Evolutionary conservation across 495 filamentous ascomycete genomes (phyloP).

Genomic region (Amphirosellinia nigrospora): DNA sequence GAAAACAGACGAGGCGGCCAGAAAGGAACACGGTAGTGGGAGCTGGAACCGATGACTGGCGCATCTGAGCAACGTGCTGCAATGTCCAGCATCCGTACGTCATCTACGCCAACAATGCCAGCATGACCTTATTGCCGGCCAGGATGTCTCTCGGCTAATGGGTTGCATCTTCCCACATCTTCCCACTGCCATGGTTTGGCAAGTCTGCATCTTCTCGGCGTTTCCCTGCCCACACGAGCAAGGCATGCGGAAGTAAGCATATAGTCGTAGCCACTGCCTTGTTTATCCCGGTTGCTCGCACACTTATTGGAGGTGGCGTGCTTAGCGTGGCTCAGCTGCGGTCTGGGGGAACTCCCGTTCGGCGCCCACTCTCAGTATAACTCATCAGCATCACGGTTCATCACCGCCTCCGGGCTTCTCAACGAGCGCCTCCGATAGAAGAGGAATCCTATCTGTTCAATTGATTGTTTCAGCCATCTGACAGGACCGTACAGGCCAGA

Average conservation of each 20-base stretch:
- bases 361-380: background rate
- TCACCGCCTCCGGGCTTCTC: constrained; percentile 1
- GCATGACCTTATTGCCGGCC: background rate
- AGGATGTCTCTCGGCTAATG: background rate
- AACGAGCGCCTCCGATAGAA: background rate
- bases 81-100: constrained; percentile 1
- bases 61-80: background rate
- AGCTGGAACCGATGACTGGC: background rate
- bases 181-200: constrained; percentile 1
- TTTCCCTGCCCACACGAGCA: background rate
- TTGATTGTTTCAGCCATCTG: background rate
- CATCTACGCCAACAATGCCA: background rate
- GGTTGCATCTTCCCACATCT: too few relatives aligned
- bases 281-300: background rate
- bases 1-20: background rate
- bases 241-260: background rate
- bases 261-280: background rate
- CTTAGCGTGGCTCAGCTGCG: constrained; percentile 13
- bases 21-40: background rate
- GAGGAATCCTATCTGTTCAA: background rate
- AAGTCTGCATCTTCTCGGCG: constrained; percentile 7
- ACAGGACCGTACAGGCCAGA: background rate
- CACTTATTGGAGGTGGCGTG: constrained; percentile 1
- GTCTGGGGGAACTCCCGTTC: background rate
- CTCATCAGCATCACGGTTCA: background rate